Evolutionary conservation across 2,329 filamentous ascomycete genomes (phyloP).

Genomic region (Leptoxyphium fumago): DNA sequence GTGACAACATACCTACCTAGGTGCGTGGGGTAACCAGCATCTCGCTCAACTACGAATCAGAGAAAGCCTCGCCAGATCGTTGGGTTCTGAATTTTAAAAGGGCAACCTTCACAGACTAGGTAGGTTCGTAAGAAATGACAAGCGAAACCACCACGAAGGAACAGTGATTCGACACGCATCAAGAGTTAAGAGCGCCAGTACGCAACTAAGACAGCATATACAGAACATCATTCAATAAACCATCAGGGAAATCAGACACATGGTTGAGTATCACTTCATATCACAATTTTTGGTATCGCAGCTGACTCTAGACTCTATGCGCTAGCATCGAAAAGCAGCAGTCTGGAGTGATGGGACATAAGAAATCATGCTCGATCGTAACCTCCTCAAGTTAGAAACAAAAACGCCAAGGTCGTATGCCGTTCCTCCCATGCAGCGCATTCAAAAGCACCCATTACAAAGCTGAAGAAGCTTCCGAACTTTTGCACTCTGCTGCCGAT

Average conservation of each 20-base stretch:
- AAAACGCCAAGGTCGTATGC: not conserved
- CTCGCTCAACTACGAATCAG: no score
- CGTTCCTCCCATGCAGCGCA: not conserved
- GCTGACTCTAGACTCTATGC: not conserved
- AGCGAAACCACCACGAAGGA: no score
- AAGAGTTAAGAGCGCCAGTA: no score
- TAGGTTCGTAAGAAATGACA: no score
- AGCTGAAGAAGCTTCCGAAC: not conserved
- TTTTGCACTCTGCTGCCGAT: not conserved
- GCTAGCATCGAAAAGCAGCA: not conserved
- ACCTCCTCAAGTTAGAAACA: not conserved
- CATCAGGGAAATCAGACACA: not conserved
- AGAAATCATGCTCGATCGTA: not conserved
- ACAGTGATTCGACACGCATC: no score
- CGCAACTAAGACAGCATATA: no score
- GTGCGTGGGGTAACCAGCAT: no score
- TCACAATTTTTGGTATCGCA: not conserved
- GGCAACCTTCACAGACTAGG: no score
- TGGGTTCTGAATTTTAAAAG: no score
- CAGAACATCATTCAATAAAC: no score
- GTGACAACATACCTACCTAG: no score
- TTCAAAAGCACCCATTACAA: not conserved
- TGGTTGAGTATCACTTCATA: not conserved
- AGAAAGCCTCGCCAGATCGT: no score
- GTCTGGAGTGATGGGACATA: not conserved